These are phyloP conservation scores for Saccharomyces hybrid DNA, from an alignment of 1,139 yeast genomes.

Conservation along the genomic window DNA sequence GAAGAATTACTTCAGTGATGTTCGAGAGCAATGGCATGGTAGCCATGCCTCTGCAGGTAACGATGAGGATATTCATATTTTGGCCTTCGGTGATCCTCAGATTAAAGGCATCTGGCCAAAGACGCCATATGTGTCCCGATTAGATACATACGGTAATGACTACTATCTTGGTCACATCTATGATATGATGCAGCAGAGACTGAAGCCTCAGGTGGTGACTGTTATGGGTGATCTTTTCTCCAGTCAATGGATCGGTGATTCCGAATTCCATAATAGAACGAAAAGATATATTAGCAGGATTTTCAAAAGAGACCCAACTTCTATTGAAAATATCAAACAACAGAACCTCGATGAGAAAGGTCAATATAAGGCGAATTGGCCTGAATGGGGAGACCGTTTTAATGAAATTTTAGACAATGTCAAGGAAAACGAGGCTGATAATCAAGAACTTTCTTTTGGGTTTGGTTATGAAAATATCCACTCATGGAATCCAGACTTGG, in stretches of 20 bases:
- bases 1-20: constrained; percentile 22
- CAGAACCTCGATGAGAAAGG: constrained; percentile 22
- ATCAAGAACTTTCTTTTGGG: constrained; percentile 25
- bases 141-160: constrained; percentile 87
- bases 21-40: constrained; percentile 16
- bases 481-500: constrained; percentile 50
- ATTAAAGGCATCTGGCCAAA: constrained; percentile 76
- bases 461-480: constrained; percentile 54
- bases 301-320: constrained; percentile 32
- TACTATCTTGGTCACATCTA: constrained; percentile 80
- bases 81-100: constrained; percentile 94
- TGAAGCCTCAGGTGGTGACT: constrained; percentile 71
- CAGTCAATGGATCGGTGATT: constrained; percentile 91
- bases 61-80: constrained; percentile 53
- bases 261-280: constrained; percentile 75
- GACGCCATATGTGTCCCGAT: constrained; percentile 63
- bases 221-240: constrained; percentile 91
- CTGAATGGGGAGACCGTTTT: constrained; percentile 46
- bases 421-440: constrained; percentile 32
- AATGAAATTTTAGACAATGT: constrained; percentile 32
- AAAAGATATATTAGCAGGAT: constrained; percentile 59
- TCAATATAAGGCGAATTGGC: constrained; percentile 24
- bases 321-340: constrained; percentile 13
- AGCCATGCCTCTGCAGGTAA: constrained; percentile 15
- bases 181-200: constrained; percentile 48